These are phyloP conservation scores for Cicer pinnatifidum DNA, from an alignment of 306 rosid genomes.

Conservation along the genomic window DNA sequence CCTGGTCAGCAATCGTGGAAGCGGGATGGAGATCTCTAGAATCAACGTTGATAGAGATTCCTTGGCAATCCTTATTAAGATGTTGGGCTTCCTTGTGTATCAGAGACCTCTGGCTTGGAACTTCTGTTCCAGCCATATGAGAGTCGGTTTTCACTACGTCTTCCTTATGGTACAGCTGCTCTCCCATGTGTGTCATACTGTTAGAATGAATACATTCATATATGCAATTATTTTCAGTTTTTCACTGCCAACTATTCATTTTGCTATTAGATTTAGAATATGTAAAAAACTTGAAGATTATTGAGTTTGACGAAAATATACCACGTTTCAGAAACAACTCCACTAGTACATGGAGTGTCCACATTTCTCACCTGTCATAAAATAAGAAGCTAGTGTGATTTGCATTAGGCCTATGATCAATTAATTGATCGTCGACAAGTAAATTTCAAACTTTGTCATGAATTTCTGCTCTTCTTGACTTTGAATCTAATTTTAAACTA, in stretches of 20 bases:
- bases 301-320: constrained; percentile 49
- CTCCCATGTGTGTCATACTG: constrained; percentile 47
- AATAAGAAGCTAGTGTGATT: constrained; percentile 37
- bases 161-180: constrained; percentile 42
- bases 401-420: constrained; percentile 27
- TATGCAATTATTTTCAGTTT: background rate
- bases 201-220: constrained; percentile 41
- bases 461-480: too few species aligned
- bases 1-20: constrained; percentile 7
- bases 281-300: background rate
- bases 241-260: background rate
- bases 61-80: constrained; percentile 42
- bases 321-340: constrained; percentile 55
- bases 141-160: constrained; percentile 38
- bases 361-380: constrained; percentile 51
- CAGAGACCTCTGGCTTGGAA: constrained; percentile 40
- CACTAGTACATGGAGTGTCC: constrained; percentile 40
- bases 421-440: constrained; percentile 1
- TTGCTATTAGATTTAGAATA: constrained; percentile 31
- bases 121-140: constrained; percentile 45
- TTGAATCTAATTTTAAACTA: too few species aligned
- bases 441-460: background rate
- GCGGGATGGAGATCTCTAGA: constrained; percentile 44
- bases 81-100: constrained; percentile 44
- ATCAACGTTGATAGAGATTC: constrained; percentile 44